Evolutionary conservation across 1,139 yeast genomes (phyloP), one percentile per base, ranked within the genome.

Genomic region (Pichia sp.): DNA sequence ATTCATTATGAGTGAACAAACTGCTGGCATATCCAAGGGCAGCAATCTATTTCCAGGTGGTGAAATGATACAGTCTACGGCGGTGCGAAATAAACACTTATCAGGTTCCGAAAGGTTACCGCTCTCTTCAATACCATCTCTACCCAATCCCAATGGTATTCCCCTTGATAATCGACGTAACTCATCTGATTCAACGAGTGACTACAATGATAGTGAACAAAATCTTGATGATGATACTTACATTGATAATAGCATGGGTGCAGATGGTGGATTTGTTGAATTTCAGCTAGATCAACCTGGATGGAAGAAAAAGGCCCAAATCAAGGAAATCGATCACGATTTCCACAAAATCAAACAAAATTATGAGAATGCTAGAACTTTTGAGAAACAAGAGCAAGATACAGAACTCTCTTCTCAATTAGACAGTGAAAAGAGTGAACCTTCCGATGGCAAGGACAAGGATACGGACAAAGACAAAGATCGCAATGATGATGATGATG

Each of bases 311-410:
- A 42, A 38, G 9, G 46, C 38, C 18, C 37, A 46, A 1, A 35
- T 45, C 10, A 36, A 44, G 2, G 35, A 44, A 16, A 32, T 45
- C 6, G 41, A 42, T 18, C 51, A 42, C 33, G 34, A 40, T 19
- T 38, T 47, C 22, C 26, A 29, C 8, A 25, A 40, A 21, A 25
- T 39, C 10, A 36, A 28, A 20, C 16, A 25, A 9, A 32, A 16
- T 18, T 15, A n/a, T 15, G 7, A 3, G 7, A 15, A 25, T 1
- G 16, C 8, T 25, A n/a, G 16, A 1, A 25, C n/a, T n/a, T n/a
- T n/a, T n/a, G 21, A 15, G 22, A 26, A 11, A 10, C n/a, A 14
- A 6, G 14, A 20, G 22, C 9, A 20, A 19, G 9, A 22, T 13
- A 12, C 7, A 3, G 18, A 20, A 4, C 6, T 6, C 3, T 20